phyloP scores from a whole-genome alignment of 2,329 filamentous ascomycete species.

The Phialocephala sp. region DNA sequence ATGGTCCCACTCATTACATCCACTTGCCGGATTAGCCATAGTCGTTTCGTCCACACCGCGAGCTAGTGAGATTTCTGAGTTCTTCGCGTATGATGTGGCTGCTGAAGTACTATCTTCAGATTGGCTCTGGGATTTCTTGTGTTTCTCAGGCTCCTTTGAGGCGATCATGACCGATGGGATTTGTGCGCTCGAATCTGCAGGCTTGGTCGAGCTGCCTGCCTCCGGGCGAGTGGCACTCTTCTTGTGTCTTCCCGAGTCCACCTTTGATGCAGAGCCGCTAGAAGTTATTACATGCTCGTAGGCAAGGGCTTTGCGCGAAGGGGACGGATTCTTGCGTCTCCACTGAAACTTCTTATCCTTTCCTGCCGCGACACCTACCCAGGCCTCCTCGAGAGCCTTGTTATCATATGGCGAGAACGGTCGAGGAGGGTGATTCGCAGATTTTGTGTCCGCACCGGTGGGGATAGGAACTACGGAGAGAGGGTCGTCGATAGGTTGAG shows the following conservation, averaged over 20 bases:
- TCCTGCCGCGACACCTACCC: slow-evolving; percentile 64
- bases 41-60: not conserved
- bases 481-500: slow-evolving; percentile 85
- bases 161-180: not conserved
- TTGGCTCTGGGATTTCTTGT: not conserved
- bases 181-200: not conserved
- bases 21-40: not conserved
- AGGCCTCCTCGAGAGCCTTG: slow-evolving; percentile 77
- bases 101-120: not conserved
- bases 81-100: not conserved
- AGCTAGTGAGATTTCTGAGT: not conserved
- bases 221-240: not conserved
- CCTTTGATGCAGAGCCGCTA: not conserved
- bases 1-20: not conserved
- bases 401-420: slow-evolving; percentile 84
- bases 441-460: slow-evolving; percentile 55
- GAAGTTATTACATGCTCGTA: slow-evolving; percentile 27
- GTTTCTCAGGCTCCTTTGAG: not conserved
- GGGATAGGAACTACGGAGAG: slow-evolving; percentile 68
- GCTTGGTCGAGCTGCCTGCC: not conserved
- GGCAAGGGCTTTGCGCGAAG: not conserved
- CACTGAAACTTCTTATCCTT: slow-evolving; percentile 55
- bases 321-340: slow-evolving; percentile 31
- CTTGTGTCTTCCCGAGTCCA: not conserved
- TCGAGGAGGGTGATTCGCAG: slow-evolving; percentile 66